Evolutionary conservation across 495 filamentous ascomycete species (phyloP).

Genomic region (Penicillium malachiteum): DNA sequence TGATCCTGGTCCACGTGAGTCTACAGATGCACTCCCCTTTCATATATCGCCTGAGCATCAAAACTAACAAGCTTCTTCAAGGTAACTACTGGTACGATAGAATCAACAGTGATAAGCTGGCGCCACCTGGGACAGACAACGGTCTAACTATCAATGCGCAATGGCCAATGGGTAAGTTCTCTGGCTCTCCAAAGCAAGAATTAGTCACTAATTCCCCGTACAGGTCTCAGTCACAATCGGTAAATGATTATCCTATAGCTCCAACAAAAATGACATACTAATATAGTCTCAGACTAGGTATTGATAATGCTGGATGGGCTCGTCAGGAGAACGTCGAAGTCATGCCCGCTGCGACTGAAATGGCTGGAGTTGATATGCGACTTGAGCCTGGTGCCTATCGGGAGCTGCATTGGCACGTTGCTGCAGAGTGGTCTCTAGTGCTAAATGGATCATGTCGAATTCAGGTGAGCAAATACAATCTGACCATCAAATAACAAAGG

Average conservation of each 20-base stretch:
- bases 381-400: constrained; percentile 64
- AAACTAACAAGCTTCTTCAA: constrained; percentile 10
- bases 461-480: constrained; percentile 23
- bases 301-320: constrained; percentile 62
- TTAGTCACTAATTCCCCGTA: background rate
- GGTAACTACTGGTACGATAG: constrained; percentile 59
- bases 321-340: constrained; percentile 64
- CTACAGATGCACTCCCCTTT: background rate
- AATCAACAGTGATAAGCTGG: constrained; percentile 64
- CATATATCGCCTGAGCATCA: background rate
- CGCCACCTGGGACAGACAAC: constrained; percentile 64
- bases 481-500: too few species aligned
- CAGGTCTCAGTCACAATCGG: constrained; percentile 59
- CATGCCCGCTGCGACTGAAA: constrained; percentile 61
- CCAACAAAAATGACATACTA: background rate
- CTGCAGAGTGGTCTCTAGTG: constrained; percentile 64
- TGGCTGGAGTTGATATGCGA: constrained; percentile 80
- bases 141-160: constrained; percentile 64
- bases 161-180: constrained; percentile 62
- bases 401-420: constrained; percentile 73
- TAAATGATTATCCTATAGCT: constrained; percentile 3
- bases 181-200: background rate
- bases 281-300: constrained; percentile 43
- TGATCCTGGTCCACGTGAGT: constrained; percentile 60
- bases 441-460: constrained; percentile 64